Conservation (phyloP, 768 basidiomycete species). For the Boletus rubroflammeus region DNA sequence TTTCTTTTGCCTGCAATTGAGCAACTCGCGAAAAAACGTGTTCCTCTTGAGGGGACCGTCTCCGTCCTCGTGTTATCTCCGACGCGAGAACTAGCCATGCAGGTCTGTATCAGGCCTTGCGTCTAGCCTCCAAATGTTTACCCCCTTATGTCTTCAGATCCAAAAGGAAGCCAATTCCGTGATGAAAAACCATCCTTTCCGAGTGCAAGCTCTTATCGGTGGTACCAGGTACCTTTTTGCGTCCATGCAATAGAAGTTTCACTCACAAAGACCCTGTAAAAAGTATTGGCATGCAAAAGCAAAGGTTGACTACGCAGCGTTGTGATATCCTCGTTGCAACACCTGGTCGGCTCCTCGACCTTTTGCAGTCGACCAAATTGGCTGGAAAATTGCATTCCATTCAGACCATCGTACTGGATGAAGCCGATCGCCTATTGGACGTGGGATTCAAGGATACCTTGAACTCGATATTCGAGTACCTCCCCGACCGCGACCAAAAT, state of each 20-base stretch:
- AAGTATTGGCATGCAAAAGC: conserved; percentile 27
- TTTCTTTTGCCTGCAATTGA: conserved; percentile 77
- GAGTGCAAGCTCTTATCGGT: conserved; percentile 51
- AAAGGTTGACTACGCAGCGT: conserved; percentile 25
- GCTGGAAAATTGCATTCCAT: conserved; percentile 36
- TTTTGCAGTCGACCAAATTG: conserved; percentile 48
- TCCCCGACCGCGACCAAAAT: conserved; percentile 44
- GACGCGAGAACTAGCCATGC: conserved; percentile 70
- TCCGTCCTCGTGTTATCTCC: conserved; percentile 69
- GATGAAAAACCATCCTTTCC: conserved; percentile 38
- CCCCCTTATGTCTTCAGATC: conserved; percentile 41
- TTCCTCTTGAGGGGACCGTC: conserved; percentile 25
- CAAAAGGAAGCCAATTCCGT: conserved; percentile 58
- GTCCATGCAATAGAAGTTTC: not conserved
- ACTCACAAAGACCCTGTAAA: conserved; percentile 1
- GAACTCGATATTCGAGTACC: conserved; percentile 52
- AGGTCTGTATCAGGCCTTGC: conserved; percentile 42
- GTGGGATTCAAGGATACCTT: conserved; percentile 68
- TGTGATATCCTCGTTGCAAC: conserved; percentile 67
- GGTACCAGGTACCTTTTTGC: conserved; percentile 43
- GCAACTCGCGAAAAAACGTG: conserved; percentile 48
- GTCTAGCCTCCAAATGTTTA: not conserved
- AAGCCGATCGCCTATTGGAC: conserved; percentile 73
- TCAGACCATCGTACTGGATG: conserved; percentile 58
- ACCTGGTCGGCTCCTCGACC: conserved; percentile 72